Base-by-base conservation (phyloP, 1,284 basidiomycete genomes). In the Sphagnurus paluster region DNA sequence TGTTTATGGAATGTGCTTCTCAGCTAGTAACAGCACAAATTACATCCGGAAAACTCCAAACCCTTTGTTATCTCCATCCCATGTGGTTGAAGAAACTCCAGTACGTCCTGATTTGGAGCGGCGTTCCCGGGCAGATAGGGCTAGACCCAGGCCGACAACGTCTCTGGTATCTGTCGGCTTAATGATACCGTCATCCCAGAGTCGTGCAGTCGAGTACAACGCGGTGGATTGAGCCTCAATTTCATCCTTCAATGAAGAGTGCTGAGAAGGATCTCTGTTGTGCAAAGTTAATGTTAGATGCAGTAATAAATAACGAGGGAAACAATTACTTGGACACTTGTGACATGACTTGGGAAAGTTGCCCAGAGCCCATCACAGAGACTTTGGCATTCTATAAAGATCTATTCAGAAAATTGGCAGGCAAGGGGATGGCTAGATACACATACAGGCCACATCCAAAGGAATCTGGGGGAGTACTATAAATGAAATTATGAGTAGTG, bases 181-280 rank as follows among this genome's bases (percentile, higher is more conserved):
- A 64, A 98, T 94, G 54, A 98, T 90, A 1, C 94, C 94, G 63
- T 98, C 94, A 64, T 97, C 94, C 93, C 92, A 97, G 41, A 98
- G 68, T 21, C 93, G 80, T 9, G 94, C 92, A 1, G 86, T 90
- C 2, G 91, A 92, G 68, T 94, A 97, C 21, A 90, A 65, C 3
- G 93, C 88, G 5, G 84, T 87, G 14, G 89, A 91, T 65, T 98
- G 92, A 32, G 78, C 70, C 65, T 97, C 94, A 42, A 98, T 96
- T 60, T 90, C 84, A 13, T 78, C 72, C 63, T 87, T 85, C 36
- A 97, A 72, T 4, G 79, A 77, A 8, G 77, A 69, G 56, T 91
- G 90, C 56, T 90, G 87, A 1, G 76, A 68, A 8, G 87, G 86
- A 56, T 93, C 89, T 62, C 88, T 91, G 34, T 23, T 4, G 26